Evolutionary conservation across 805 yeast species (phyloP).

Genomic region (Pichia exigua): DNA sequence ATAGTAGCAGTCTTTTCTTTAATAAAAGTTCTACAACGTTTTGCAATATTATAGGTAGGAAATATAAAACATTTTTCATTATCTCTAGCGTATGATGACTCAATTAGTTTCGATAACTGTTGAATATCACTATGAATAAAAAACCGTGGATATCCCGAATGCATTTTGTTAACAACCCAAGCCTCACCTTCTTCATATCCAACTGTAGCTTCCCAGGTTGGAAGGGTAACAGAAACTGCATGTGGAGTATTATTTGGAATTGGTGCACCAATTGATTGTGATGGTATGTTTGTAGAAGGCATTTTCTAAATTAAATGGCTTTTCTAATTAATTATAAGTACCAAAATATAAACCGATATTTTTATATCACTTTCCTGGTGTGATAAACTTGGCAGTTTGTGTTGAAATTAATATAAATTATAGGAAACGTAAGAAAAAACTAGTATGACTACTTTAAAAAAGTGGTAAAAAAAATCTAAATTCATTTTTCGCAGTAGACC

Average conservation of each 20-base stretch:
- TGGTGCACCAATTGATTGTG: constrained; percentile 62
- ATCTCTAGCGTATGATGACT: constrained; percentile 67
- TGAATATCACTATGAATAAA: constrained; percentile 60
- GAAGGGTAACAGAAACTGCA: constrained; percentile 90
- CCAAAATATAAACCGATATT: background rate
- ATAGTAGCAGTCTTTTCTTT: constrained; percentile 34
- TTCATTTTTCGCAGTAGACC: background rate
- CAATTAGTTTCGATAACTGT: constrained; percentile 45
- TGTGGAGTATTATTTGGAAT: constrained; percentile 88
- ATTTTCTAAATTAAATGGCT: background rate
- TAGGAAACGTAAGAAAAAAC: background rate
- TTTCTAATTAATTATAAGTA: background rate
- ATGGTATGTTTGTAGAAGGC: constrained; percentile 12
- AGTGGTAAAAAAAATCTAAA: background rate
- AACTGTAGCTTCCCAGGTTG: constrained; percentile 90
- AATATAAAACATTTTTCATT: constrained; percentile 71
- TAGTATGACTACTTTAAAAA: background rate
- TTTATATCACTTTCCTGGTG: too few species aligned
- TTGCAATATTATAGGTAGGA: constrained; percentile 72
- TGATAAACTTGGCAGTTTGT: too few species aligned
- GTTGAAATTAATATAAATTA: background rate
- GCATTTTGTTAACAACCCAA: constrained; percentile 70
- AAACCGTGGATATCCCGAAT: constrained; percentile 84
- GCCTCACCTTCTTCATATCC: constrained; percentile 89
- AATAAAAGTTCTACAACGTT: constrained; percentile 77